Evolutionary conservation across 306 rosid species (phyloP), one percentile per base, ranked within the genome.

Genomic region (Cicer judaicum): DNA sequence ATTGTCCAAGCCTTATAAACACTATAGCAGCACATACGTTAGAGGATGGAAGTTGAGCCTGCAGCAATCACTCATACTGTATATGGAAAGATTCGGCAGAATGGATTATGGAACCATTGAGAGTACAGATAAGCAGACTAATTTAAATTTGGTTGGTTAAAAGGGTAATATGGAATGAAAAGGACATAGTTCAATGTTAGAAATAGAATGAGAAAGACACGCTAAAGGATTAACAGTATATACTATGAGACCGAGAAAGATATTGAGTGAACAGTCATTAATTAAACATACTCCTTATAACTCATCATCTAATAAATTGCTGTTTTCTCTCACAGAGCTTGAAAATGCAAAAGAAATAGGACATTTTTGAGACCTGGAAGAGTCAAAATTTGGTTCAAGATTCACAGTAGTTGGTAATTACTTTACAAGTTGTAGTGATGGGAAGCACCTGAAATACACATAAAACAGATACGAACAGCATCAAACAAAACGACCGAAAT

Each of bases 341-440:
- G 62, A 56, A 56, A 19, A 56, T 19, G 39, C 41, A 57, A 15
- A 24, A 4, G 64, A 57, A 57, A 57, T 21, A 56, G 24, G 63
- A 56, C 40, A 38, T 12, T 55, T 55, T 56, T 21, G 40, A 56
- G 63, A 56, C 7, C 9, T 19, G 64, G 60, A 54, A 16, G 34
- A 54, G 34, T 54, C 11, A 16, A 54, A 18, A 11, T 59, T 59
- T 11, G 64, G 42, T 10, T 29, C 42, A 59, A 34, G 64, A 59
- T 24, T 41, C 64, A 10, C 7, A 11, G 64, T 4, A 29, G 34
- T 24, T 24, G 34, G 34, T 24, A 24, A 57, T 57, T 14, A 56
- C 34, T 56, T 24, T 24, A 7, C 9, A 18, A 18, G 36, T 18
- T 48, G 16, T 50, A 50, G 56, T 14, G n/a, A 10, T 47, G 52